Base-by-base conservation (phyloP, 225 moss, liverwort and hornwort species). In the Physcomitrellopsis africana region DNA sequence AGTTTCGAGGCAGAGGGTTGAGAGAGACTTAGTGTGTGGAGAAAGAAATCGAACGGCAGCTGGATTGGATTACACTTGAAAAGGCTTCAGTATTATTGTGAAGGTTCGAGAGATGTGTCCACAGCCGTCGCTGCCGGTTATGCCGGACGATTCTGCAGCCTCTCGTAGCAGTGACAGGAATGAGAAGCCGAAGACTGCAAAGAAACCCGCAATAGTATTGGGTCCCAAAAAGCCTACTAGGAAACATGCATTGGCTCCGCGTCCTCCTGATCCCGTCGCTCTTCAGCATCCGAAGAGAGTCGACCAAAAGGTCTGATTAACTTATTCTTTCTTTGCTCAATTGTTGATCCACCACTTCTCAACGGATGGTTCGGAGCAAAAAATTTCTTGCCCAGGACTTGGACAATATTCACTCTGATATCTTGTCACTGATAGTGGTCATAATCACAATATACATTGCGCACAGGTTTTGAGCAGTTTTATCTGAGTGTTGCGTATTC, bases 81-180 rank as follows among this genome's bases (percentile, higher is more conserved):
- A 27, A 68, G 51, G 76, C 44, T 16, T 55, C 71, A 54, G 41
- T 7, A 42, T 45, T 74, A 71, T 57, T 69, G 77, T 77, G 77
- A 84, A 63, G 68, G 18, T 53, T 20, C 59, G 37, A 83, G 84
- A 70, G 63, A 87, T 87, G 87, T 79, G 80, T 75, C 81, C 74
- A 63, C 87, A 82, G 23, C 80, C 87, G 69, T 84, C 81, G 59
- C 67, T 87, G 81, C 84, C 81, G 81, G 77, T 87, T 79, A 81
- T 77, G 79, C 84, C 84, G 81, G 87, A 66, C 26, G 78, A 81
- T 64, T 76, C 79, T 27, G 73, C 81, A 76, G 67, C 71, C 48
- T 46, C 72, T 14, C 58, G 46, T 10, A 67, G 68, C 63, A 45
- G 44, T 76, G 66, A 46, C 16, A 55, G 60, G 15, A 60, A 42